phyloP scores from a whole-genome alignment of 1,139 yeast genomes.

The Candida tetrigidarum region DNA sequence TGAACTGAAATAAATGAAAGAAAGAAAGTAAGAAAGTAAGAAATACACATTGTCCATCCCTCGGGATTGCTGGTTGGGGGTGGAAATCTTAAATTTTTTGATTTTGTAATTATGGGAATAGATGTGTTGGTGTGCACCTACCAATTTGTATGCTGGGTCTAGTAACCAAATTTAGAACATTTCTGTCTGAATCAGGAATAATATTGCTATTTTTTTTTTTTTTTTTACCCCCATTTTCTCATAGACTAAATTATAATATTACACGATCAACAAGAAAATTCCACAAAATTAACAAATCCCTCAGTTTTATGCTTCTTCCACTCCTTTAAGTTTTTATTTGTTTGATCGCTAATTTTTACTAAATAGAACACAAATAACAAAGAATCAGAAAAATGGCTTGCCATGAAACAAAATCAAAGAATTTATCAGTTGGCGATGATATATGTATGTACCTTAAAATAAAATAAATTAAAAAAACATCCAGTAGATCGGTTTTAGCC shows the following conservation, averaged over 20 bases:
- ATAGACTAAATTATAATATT: background rate
- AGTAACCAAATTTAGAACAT: constrained; percentile 5
- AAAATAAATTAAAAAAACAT: background rate
- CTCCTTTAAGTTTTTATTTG: no score
- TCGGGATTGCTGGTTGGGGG: constrained; percentile 1
- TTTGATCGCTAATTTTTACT: no score
- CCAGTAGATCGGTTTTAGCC: no score
- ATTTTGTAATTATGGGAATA: background rate
- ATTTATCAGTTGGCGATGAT: background rate
- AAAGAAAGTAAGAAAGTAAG: background rate
- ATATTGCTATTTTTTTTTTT: background rate
- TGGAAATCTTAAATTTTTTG: background rate
- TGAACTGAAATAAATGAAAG: background rate
- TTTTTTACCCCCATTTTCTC: background rate
- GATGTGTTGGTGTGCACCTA: background rate
- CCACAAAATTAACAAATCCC: no score
- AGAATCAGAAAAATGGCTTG: constrained; percentile 7
- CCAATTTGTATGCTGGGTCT: background rate
- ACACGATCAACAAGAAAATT: constrained; percentile 3
- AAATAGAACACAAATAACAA: background rate
- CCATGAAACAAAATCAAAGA: constrained; percentile 1
- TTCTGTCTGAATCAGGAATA: constrained; percentile 8
- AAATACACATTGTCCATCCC: background rate
- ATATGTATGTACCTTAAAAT: no score
- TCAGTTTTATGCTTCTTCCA: no score